Percentiles rank a stretch among this genome's conserved stretches.
Conservation (phyloP, 2,329 filamentous ascomycete species). For the Clarireedia homoeocarpa region DNA sequence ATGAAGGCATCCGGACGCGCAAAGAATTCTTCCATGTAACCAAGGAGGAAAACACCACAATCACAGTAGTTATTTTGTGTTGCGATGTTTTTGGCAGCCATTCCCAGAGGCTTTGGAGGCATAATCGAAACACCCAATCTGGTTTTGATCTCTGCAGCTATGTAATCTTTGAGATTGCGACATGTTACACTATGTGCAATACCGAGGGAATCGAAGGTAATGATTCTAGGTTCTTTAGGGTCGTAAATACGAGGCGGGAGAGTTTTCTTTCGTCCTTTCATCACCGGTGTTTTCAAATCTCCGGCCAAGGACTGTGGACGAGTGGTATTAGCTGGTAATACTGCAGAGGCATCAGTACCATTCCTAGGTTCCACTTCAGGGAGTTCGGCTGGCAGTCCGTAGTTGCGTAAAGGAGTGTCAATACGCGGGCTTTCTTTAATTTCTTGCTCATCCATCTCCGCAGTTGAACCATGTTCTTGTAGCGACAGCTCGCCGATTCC, state of each 20-base stretch:
- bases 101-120: slow-evolving; percentile 34
- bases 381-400: background rate
- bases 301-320: background rate
- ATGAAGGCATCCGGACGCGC: slow-evolving; percentile 65
- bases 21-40: slow-evolving; percentile 78
- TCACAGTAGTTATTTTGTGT: slow-evolving; percentile 78
- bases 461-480: too few relatives aligned
- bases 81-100: slow-evolving; percentile 69
- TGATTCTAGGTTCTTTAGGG: slow-evolving; percentile 57
- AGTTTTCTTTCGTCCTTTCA: slow-evolving; percentile 24
- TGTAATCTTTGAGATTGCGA: slow-evolving; percentile 64
- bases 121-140: slow-evolving; percentile 38
- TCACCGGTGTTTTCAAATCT: slow-evolving; percentile 20
- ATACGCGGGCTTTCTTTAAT: background rate
- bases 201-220: slow-evolving; percentile 85
- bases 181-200: slow-evolving; percentile 54
- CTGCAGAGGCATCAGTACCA: background rate
- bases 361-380: background rate
- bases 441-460: too few relatives aligned
- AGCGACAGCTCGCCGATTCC: background rate
- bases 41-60: slow-evolving; percentile 80
- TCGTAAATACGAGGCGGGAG: slow-evolving; percentile 36
- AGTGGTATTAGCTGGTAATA: background rate
- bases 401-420: background rate
- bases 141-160: slow-evolving; percentile 62